Conservation (phyloP, 2,329 filamentous ascomycete species). For the Diaporthe humulicola region DNA sequence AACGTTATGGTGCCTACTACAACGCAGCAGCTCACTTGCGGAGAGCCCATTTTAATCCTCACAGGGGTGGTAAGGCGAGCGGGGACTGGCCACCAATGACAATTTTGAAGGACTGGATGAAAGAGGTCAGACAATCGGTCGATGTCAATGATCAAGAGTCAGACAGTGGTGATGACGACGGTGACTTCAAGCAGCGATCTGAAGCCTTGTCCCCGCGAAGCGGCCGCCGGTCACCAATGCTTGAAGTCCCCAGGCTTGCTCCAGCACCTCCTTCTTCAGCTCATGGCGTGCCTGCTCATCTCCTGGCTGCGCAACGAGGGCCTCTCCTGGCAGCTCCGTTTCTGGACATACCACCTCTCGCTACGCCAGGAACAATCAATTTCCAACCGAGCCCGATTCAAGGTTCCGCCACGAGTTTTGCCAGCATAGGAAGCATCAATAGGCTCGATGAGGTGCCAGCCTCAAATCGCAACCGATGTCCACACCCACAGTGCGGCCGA, state of each 20-base stretch:
- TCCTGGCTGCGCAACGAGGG: constrained; percentile 34
- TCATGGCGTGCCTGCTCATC: constrained; percentile 33
- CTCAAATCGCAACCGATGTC: constrained; percentile 64
- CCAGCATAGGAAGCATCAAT: constrained; percentile 42
- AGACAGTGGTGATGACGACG: constrained; percentile 66
- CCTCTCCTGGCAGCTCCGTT: constrained; percentile 32
- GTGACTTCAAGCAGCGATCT: constrained; percentile 50
- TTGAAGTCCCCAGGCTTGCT: constrained; percentile 47
- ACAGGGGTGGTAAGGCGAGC: constrained; percentile 68
- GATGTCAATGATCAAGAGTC: constrained; percentile 61
- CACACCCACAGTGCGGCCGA: constrained; percentile 69
- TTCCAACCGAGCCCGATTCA: constrained; percentile 40
- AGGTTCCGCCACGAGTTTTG: constrained; percentile 16
- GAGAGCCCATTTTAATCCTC: constrained; percentile 69
- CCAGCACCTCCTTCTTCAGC: constrained; percentile 44
- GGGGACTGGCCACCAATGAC: constrained; percentile 72
- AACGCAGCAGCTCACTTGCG: constrained; percentile 71
- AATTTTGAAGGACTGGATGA: constrained; percentile 72
- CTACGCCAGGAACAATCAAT: constrained; percentile 29
- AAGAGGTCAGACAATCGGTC: constrained; percentile 66
- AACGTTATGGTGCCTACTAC: constrained; percentile 71
- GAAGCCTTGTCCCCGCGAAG: constrained; percentile 45
- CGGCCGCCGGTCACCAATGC: constrained; percentile 44
- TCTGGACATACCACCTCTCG: constrained; percentile 32
- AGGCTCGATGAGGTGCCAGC: constrained; percentile 48